These are phyloP conservation scores for Anthracocystis setariae DNA, from an alignment of 1,284 basidiomycete genomes.

Conservation along the genomic window DNA sequence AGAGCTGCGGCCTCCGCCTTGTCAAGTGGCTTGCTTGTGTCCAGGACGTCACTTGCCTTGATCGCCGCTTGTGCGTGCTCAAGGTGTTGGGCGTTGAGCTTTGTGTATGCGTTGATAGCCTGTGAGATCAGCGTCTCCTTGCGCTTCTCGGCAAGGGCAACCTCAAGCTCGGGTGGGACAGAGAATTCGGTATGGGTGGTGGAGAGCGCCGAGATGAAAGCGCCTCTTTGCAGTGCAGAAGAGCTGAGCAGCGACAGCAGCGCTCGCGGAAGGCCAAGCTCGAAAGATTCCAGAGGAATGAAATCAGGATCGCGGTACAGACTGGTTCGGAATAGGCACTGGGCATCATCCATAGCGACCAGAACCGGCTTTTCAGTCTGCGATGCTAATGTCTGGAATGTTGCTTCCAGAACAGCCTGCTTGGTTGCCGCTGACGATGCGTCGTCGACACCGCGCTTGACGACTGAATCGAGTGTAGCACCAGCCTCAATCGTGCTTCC, in stretches of 20 bases:
- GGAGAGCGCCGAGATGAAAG: conserved; percentile 49
- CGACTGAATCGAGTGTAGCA: conserved; percentile 42
- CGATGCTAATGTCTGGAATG: conserved; percentile 76
- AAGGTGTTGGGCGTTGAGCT: conserved; percentile 43
- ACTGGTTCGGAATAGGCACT: conserved; percentile 79
- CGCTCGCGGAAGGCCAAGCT: conserved; percentile 80
- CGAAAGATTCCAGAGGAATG: conserved; percentile 77
- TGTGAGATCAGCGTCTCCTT: conserved; percentile 15
- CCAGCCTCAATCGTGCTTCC: conserved; percentile 22
- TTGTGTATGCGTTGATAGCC: conserved; percentile 58
- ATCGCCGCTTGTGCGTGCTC: conserved; percentile 34
- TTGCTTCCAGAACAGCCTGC: conserved; percentile 75
- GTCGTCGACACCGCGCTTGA: conserved; percentile 33
- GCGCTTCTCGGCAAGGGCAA: conserved; percentile 39
- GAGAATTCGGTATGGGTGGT: conserved; percentile 51
- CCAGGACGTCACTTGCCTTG: conserved; percentile 26
- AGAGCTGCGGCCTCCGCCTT: conserved; percentile 49
- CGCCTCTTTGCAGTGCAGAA: conserved; percentile 23
- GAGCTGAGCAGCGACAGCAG: conserved; percentile 51
- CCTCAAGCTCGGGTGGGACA: conserved; percentile 41
- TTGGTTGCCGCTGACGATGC: conserved; percentile 22
- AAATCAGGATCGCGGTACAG: conserved; percentile 84
- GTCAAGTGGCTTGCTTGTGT: conserved; percentile 30
- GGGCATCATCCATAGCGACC: conserved; percentile 86
- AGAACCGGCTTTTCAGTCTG: conserved; percentile 80